phyloP scores from a whole-genome alignment of 1,139 yeast genomes.

The Pneumocystis sp. region DNA sequence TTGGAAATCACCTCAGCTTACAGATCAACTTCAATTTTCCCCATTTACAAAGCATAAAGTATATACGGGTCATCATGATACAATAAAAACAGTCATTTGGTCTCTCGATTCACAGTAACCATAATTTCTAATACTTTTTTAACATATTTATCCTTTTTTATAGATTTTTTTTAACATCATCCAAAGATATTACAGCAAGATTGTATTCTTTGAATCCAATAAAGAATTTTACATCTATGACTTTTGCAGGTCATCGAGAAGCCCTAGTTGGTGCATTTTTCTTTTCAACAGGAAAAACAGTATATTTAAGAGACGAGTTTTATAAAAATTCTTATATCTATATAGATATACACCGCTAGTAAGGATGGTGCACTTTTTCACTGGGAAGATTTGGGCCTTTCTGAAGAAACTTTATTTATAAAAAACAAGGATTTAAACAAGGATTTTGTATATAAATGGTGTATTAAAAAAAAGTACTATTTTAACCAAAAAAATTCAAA shows the following conservation, averaged over 20 bases:
- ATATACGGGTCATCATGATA: slow-evolving; percentile 86
- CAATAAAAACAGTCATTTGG: slow-evolving; percentile 70
- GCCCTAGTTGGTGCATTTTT: slow-evolving; percentile 77
- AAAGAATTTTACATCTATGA: slow-evolving; percentile 70
- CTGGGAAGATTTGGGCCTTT: slow-evolving; percentile 56
- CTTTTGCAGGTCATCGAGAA: slow-evolving; percentile 86
- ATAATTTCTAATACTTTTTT: background rate
- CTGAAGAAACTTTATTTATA: slow-evolving; percentile 17
- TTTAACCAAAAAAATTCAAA: slow-evolving; percentile 53
- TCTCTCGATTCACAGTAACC: slow-evolving; percentile 58
- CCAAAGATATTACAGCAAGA: slow-evolving; percentile 80
- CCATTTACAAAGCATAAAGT: slow-evolving; percentile 85
- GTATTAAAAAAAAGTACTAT: slow-evolving; percentile 60
- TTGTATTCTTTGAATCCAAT: slow-evolving; percentile 63
- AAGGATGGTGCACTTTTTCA: slow-evolving; percentile 88
- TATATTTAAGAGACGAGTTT: slow-evolving; percentile 26
- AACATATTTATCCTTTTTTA: background rate
- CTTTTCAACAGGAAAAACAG: slow-evolving; percentile 30
- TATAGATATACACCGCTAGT: slow-evolving; percentile 62
- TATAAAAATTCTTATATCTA: background rate
- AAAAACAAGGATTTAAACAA: slow-evolving; percentile 30
- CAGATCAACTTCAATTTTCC: slow-evolving; percentile 67
- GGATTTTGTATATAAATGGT: slow-evolving; percentile 41
- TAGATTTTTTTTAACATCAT: slow-evolving; percentile 58
- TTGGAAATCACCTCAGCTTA: slow-evolving; percentile 77